phyloP scores from a whole-genome alignment of 1,284 basidiomycete genomes.

The Ustilago crameri region DNA sequence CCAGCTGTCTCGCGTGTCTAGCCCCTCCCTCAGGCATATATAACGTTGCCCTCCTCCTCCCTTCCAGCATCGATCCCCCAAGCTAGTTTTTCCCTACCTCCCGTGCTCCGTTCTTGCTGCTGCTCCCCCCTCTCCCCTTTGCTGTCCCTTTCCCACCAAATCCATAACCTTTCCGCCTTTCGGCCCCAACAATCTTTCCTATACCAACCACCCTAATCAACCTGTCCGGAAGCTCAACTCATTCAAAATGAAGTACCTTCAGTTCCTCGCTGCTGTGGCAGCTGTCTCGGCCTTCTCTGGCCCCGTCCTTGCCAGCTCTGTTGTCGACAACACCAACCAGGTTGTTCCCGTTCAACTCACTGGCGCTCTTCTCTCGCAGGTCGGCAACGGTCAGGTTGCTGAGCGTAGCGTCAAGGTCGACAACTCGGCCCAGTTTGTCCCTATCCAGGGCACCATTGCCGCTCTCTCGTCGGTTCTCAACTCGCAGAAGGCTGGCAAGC shows the following conservation, averaged over 20 bases:
- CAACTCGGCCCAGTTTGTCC: conserved; percentile 39
- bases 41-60: conserved; percentile 14
- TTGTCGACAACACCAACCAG: conserved; percentile 44
- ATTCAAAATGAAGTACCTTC: conserved; percentile 50
- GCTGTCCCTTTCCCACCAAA: conserved; percentile 22
- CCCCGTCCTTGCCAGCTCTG: conserved; percentile 32
- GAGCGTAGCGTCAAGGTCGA: conserved; percentile 37
- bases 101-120: conserved; percentile 32
- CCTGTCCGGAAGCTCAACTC: conserved; percentile 3
- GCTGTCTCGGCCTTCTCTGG: conserved; percentile 48
- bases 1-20: conserved; percentile 23
- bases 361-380: conserved; percentile 33
- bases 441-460: conserved; percentile 36
- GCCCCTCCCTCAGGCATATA: conserved; percentile 14
- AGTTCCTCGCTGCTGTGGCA: conserved; percentile 51
- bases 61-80: conserved; percentile 16
- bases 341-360: conserved; percentile 45
- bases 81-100: conserved; percentile 42
- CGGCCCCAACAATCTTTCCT: conserved; percentile 17
- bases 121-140: conserved; percentile 29
- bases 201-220: conserved; percentile 17
- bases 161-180: conserved; percentile 12
- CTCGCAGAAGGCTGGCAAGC: conserved; percentile 29
- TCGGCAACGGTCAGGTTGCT: conserved; percentile 39
- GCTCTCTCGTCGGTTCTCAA: conserved; percentile 31